Percentiles rank a stretch among this genome's conserved stretches.
phyloP scores from a whole-genome alignment of 1,284 basidiomycete genomes.

The Fomitopsis schrenkii region DNA sequence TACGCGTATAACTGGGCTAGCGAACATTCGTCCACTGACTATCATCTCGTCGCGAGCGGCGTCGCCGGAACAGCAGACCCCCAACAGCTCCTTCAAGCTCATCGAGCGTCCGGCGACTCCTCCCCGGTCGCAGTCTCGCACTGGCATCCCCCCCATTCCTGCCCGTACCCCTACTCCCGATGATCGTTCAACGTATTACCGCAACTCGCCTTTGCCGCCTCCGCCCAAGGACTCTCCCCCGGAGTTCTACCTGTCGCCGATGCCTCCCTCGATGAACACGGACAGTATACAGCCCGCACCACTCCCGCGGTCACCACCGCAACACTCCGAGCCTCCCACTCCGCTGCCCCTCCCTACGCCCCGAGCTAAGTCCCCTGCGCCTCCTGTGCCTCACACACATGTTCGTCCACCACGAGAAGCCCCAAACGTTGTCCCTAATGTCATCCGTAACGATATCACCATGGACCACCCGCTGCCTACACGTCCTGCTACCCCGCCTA shows the following conservation, averaged over 20 bases:
- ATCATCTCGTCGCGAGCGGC: constrained; percentile 5
- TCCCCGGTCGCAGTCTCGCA: constrained; percentile 1
- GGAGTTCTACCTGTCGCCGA: constrained; percentile 1
- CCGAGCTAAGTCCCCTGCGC: constrained; percentile 10
- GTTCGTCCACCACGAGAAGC: constrained; percentile 1
- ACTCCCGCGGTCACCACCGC: constrained; percentile 4
- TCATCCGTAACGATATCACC: background rate
- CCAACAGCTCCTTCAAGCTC: background rate
- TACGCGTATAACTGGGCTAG: background rate
- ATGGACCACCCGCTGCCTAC: background rate
- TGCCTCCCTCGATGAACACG: background rate
- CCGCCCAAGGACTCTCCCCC: background rate
- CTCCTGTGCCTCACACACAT: background rate
- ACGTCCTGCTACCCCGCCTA: constrained; percentile 2
- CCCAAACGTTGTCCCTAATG: constrained; percentile 3
- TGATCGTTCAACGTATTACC: background rate
- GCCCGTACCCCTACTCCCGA: constrained; percentile 2
- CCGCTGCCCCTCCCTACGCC: constrained; percentile 9
- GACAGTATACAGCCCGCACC: constrained; percentile 1
- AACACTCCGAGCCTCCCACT: constrained; percentile 8
- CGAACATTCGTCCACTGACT: constrained; percentile 4
- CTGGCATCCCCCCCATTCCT: constrained; percentile 1
- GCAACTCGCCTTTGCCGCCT: background rate
- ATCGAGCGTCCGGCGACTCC: background rate
- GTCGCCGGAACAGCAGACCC: background rate